phyloP scores from a whole-genome alignment of 495 filamentous ascomycete genomes.

The Penicillium diatomitis region DNA sequence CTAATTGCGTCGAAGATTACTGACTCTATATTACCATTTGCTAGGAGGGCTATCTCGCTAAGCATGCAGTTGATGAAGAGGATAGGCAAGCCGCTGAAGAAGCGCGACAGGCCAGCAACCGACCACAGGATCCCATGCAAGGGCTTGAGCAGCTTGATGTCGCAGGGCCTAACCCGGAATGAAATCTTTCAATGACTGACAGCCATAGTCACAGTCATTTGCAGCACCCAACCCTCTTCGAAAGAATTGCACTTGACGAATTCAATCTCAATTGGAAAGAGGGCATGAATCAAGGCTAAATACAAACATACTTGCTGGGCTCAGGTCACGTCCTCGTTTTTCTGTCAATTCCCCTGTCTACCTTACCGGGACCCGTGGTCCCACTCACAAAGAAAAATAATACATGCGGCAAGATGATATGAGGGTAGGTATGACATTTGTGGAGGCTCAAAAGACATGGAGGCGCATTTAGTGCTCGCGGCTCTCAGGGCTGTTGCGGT shows the following conservation, averaged over 20 bases:
- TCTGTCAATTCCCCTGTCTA: constrained; percentile 3
- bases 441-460: constrained; percentile 26
- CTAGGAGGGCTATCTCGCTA: constrained; percentile 87
- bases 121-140: constrained; percentile 83
- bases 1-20: background rate
- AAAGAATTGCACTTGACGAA: constrained; percentile 10
- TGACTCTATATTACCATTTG: constrained; percentile 6
- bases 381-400: constrained; percentile 23
- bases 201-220: constrained; percentile 13
- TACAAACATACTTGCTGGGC: constrained; percentile 24
- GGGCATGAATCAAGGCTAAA: constrained; percentile 29
- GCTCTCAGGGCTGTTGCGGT: constrained; percentile 40
- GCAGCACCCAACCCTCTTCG: no score
- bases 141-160: constrained; percentile 88
- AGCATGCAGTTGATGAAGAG: constrained; percentile 84
- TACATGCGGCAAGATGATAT: constrained; percentile 24
- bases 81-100: constrained; percentile 59
- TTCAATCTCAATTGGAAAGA: constrained; percentile 17
- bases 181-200: constrained; percentile 15
- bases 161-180: constrained; percentile 80
- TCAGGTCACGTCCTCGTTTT: constrained; percentile 17
- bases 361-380: constrained; percentile 11
- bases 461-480: constrained; percentile 41
- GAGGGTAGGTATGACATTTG: constrained; percentile 24
- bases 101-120: constrained; percentile 40